phyloP scores from a whole-genome alignment of 2,329 filamentous ascomycete species.

The Aspergillus brunneoviolaceus region DNA sequence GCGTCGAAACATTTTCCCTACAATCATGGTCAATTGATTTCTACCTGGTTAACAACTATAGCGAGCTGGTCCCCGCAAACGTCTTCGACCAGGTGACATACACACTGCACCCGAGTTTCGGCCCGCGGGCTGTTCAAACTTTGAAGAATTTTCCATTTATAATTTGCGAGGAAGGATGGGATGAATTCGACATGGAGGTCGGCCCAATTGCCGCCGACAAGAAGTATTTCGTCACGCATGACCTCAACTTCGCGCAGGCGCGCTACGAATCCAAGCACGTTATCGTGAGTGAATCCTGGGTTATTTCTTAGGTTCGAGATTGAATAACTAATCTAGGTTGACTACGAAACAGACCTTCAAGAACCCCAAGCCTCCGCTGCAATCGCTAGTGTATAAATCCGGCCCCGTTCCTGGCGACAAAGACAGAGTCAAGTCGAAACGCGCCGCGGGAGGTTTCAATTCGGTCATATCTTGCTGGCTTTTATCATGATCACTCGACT shows the following conservation, averaged over 20 bases:
- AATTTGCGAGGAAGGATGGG: slow-evolving; percentile 94
- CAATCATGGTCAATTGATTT: slow-evolving; percentile 88
- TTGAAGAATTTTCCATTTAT: slow-evolving; percentile 83
- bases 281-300: slow-evolving; percentile 52
- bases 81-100: slow-evolving; percentile 93
- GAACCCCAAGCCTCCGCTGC: slow-evolving; percentile 84
- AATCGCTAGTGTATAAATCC: slow-evolving; percentile 76
- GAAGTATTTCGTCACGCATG: slow-evolving; percentile 78
- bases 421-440: slow-evolving; percentile 64
- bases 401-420: slow-evolving; percentile 77
- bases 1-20: slow-evolving; percentile 86
- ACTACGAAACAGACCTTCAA: slow-evolving; percentile 65
- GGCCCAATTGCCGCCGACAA: slow-evolving; percentile 82
- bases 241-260: slow-evolving; percentile 83
- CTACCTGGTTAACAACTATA: slow-evolving; percentile 78
- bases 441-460: slow-evolving; percentile 44
- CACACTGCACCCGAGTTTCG: slow-evolving; percentile 91
- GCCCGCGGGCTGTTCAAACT: slow-evolving; percentile 72
- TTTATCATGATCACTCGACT: background rate
- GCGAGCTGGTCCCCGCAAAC: slow-evolving; percentile 76
- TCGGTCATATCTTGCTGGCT: background rate
- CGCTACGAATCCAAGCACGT: slow-evolving; percentile 80
- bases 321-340: background rate
- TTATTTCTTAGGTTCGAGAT: background rate
- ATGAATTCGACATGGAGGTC: slow-evolving; percentile 94